A percentile compares a stretch with the other conserved stretches of the same genome.
Conservation (phyloP, 2,329 filamentous ascomycete genomes). For the Alternaria longipes region DNA sequence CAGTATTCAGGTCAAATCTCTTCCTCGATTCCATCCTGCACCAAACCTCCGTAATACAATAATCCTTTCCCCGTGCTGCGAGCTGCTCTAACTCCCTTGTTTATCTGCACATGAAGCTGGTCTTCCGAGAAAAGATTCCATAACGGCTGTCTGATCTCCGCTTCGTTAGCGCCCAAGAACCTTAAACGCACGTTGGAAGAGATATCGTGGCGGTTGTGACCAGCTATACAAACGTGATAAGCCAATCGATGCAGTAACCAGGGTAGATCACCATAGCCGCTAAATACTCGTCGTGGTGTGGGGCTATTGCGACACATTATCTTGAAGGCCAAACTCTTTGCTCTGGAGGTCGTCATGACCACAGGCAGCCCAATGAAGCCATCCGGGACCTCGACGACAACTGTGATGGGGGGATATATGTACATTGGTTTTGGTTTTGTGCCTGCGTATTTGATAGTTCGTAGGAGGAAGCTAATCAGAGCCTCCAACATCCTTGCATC, state of each 20-base stretch:
- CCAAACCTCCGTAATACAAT: conserved; percentile 3
- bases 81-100: neutral
- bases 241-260: conserved; percentile 4
- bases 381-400: neutral
- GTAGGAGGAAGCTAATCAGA: conserved; percentile 8
- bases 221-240: neutral
- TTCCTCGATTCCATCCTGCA: neutral
- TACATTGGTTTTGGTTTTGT: neutral
- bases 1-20: neutral
- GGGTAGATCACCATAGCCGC: neutral
- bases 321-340: neutral
- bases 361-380: neutral
- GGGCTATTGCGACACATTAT: neutral
- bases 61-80: neutral
- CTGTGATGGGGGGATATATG: neutral
- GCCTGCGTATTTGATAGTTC: neutral
- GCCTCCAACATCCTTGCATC: neutral
- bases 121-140: neutral
- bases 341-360: neutral
- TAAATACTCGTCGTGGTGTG: neutral
- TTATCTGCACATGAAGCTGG: neutral
- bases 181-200: neutral
- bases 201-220: neutral
- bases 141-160: neutral
- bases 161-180: neutral